Base-by-base conservation (phyloP, 139 green algal genomes). In the Edaphochlamys debaryana region DNA sequence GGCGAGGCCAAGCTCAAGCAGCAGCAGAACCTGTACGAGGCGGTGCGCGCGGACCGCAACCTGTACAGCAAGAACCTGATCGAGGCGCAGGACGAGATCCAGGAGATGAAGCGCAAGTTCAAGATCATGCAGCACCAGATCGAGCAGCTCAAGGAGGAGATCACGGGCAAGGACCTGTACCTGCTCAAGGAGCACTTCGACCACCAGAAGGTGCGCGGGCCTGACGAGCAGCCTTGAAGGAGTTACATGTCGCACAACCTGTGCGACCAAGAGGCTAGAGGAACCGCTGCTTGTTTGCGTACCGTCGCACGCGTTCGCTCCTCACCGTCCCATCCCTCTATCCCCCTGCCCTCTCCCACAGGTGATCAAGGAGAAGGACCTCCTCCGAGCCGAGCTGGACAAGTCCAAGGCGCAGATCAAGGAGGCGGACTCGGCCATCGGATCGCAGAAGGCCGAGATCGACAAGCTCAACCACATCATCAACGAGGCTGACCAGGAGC, bases 101-200 rank as follows among this genome's bases (percentile, higher is more conserved):
- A 91, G 67, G 95, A 98, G 88, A 94, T 98, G 89, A 98, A 97
- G 90, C 90, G 95, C 79, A 97, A 97, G 85, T 96, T 98, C 80
- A 96, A 96, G 87, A 95, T 97, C 87, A 94, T 95, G 92, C 92
- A 91, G 56, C 95, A 97, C 80, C 94, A 97, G 88, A 95, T 96
- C 17, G 95, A 98, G 78, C 93, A 96, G 93, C 89, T 98, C 42
- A 97, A 98, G 91, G 93, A 96, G 79, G 94, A 98, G 89, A 96
- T 98, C 70, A 91, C 75, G 20, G 88, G 87, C 30, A 96, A 97
- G 90, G 95, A 98, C 80, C 83, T 94, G 72, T 89, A 91, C 19
- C 88, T 98, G 54, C 90, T 96, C 41, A 96, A 96, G 82, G 95
- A 98, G 82, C 94, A 98, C 88, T 97, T 98, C 88, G 94, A 98